A percentile compares a stretch with the other conserved stretches of the same genome.
These are phyloP conservation scores for Dichotomocladium elegans DNA, from an alignment of 371 early-diverging fungal species.

Conservation along the genomic window DNA sequence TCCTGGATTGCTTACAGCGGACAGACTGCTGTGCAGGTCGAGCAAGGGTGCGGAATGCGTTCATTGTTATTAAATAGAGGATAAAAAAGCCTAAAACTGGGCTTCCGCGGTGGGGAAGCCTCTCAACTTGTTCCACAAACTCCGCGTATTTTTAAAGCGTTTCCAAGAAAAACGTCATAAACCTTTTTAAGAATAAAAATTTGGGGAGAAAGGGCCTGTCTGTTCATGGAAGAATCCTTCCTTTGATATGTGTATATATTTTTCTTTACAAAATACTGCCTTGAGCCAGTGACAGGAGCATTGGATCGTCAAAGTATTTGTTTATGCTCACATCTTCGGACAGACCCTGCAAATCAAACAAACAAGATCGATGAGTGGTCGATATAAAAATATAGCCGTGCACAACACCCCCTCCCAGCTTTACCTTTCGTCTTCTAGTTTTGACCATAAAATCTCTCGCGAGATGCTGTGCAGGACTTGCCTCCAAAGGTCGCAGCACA, in stretches of 20 bases:
- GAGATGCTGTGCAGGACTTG: constrained; percentile 79
- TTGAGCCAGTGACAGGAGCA: constrained; percentile 65
- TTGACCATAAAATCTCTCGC: constrained; percentile 98
- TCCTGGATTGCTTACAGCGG: not conserved
- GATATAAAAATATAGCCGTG: not conserved
- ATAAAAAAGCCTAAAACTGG: too few species aligned
- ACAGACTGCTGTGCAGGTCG: constrained; percentile 1
- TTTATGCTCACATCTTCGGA: constrained; percentile 92
- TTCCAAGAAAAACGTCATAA: not conserved
- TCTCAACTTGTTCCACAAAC: constrained; percentile 1
- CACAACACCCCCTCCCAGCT: not conserved
- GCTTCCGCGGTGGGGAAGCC: too few species aligned
- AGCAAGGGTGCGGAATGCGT: constrained; percentile 3
- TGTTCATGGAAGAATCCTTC: not conserved
- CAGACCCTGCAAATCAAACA: constrained; percentile 45
- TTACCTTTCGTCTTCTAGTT: constrained; percentile 90
- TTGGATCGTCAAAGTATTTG: constrained; percentile 94
- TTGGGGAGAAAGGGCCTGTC: too few species aligned
- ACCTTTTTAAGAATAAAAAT: too few species aligned
- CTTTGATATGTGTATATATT: not conserved
- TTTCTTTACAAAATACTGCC: constrained; percentile 33
- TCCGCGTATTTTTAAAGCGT: not conserved
- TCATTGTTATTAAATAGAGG: not conserved
- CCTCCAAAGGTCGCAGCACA: constrained; percentile 86
- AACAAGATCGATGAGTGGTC: too few species aligned